Percentiles rank a stretch among this genome's conserved stretches.
phyloP scores from a whole-genome alignment of 495 filamentous ascomycete species.

The Hypomontagnella submonticulosa region DNA sequence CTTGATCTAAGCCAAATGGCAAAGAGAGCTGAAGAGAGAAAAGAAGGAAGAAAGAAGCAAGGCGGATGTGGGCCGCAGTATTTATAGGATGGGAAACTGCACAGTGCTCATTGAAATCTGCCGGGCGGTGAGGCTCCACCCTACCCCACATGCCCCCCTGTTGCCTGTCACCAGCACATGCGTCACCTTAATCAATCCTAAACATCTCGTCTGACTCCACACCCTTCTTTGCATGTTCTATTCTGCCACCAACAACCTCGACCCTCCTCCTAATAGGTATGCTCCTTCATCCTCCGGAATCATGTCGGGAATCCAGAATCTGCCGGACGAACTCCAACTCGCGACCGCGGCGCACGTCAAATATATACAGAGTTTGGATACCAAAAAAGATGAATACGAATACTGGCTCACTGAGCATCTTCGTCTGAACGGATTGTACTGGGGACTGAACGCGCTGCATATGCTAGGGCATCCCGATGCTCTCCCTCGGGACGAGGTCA shows the following conservation, averaged over 20 bases:
- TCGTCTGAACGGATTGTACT: slow-evolving; percentile 93
- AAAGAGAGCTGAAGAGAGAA: slow-evolving; percentile 29
- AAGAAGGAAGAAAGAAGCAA: background rate
- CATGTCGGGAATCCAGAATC: slow-evolving; percentile 49
- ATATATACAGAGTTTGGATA: slow-evolving; percentile 94
- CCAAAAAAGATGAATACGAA: slow-evolving; percentile 89
- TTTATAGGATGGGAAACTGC: slow-evolving; percentile 5
- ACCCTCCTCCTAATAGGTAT: background rate
- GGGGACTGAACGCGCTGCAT: slow-evolving; percentile 91
- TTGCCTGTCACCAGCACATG: background rate
- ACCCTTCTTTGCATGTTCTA: background rate
- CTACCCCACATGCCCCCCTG: background rate
- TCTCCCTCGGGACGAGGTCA: slow-evolving; percentile 80
- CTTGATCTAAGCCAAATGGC: slow-evolving; percentile 29
- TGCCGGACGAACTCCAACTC: slow-evolving; percentile 71
- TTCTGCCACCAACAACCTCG: background rate
- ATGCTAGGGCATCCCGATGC: slow-evolving; percentile 82
- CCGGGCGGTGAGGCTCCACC: slow-evolving; percentile 25
- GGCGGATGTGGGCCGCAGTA: background rate
- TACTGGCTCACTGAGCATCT: slow-evolving; percentile 98
- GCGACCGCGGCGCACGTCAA: slow-evolving; percentile 82
- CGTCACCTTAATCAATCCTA: no score
- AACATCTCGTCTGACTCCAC: no score
- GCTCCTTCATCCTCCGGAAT: background rate
- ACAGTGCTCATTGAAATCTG: no score